These are phyloP conservation scores for Hypoxylon perforatum DNA, from an alignment of 495 filamentous ascomycete species.

Conservation along the genomic window DNA sequence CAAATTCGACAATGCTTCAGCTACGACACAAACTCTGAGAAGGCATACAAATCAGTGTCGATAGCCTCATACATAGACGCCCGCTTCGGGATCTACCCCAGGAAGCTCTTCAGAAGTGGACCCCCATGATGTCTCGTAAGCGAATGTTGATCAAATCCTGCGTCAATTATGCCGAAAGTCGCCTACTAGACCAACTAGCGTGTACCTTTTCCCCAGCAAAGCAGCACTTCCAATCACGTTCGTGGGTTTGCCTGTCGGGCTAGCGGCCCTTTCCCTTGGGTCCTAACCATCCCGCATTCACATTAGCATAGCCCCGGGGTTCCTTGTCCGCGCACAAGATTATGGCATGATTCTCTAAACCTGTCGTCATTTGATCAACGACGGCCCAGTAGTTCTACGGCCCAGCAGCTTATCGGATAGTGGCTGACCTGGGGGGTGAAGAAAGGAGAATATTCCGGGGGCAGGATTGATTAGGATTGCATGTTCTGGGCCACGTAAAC, in stretches of 20 bases:
- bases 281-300: constrained; percentile 32
- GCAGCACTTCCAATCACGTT: constrained; percentile 13
- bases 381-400: constrained; percentile 14
- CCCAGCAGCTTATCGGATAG: constrained; percentile 31
- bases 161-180: constrained; percentile 8
- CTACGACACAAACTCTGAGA: not conserved
- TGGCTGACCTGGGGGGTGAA: constrained; percentile 37
- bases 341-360: constrained; percentile 37
- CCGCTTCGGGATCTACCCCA: not conserved
- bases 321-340: constrained; percentile 35
- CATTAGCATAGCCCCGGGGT: constrained; percentile 28
- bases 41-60: not conserved
- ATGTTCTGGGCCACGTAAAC: constrained; percentile 43
- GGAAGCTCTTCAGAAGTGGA: not conserved
- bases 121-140: constrained; percentile 1
- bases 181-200: constrained; percentile 7
- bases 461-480: constrained; percentile 29
- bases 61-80: not conserved
- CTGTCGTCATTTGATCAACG: constrained; percentile 30
- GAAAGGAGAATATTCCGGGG: constrained; percentile 32
- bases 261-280: constrained; percentile 13
- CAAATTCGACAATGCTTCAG: not conserved
- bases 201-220: constrained; percentile 5
- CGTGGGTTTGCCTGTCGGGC: constrained; percentile 11
- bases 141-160: not conserved